phyloP scores from a whole-genome alignment of 352 stramenopile species.

The Globisporangium paroecandrum region DNA sequence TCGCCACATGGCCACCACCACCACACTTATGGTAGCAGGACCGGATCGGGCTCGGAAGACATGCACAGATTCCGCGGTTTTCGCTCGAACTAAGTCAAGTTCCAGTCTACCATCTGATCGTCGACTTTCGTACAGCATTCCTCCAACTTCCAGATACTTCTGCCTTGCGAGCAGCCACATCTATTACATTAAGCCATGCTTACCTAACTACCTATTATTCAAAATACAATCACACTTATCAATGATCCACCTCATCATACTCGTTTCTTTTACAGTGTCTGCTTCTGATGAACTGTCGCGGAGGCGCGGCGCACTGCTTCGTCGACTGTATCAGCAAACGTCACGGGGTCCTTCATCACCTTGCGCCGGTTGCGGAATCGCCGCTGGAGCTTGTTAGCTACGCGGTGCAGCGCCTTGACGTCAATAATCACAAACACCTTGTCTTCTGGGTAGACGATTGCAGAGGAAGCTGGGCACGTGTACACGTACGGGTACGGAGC shows the following conservation, averaged over 20 bases:
- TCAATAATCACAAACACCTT: conserved; percentile 85
- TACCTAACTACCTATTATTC: not conserved
- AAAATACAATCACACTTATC: not conserved
- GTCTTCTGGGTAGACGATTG: conserved; percentile 61
- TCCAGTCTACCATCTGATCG: not conserved
- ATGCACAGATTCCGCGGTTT: conserved; percentile 4
- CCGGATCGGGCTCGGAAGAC: not conserved
- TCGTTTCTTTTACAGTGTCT: not conserved
- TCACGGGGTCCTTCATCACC: conserved; percentile 1
- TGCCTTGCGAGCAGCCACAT: not conserved
- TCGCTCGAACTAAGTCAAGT: not conserved
- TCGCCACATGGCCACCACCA: not conserved
- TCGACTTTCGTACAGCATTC: not conserved
- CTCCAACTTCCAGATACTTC: not conserved
- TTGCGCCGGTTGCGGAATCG: conserved; percentile 45
- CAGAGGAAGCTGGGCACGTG: conserved; percentile 62
- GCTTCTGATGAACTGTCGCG: not conserved
- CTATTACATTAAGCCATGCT: not conserved
- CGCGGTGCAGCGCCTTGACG: conserved; percentile 58
- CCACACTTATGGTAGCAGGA: not conserved
- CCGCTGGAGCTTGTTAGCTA: conserved; percentile 76
- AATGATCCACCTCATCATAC: not conserved
- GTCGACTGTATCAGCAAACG: conserved; percentile 13
- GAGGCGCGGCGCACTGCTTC: conserved; percentile 3
- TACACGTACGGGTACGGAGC: conserved; percentile 80